Base-by-base conservation (phyloP, 2,329 filamentous ascomycete species). In the Alternaria arbusti region DNA sequence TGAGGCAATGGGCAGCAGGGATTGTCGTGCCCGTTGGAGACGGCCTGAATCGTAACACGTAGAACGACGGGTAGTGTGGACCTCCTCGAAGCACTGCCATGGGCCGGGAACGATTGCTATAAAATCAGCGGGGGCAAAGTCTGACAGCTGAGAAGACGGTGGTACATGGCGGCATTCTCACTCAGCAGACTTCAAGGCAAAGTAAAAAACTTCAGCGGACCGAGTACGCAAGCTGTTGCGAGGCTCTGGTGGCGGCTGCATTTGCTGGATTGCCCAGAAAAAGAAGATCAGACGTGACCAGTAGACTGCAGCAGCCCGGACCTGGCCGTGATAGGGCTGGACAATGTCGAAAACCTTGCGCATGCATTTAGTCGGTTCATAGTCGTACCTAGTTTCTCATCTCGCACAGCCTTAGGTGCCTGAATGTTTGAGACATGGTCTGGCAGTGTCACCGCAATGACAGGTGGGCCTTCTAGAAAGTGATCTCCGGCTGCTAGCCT, bases 321-420 rank as follows among this genome's bases (percentile, higher is more conserved):
- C 64, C 58, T 67, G 58, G 57, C 54, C 66, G 58, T 73, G 68
- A 74, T 70, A 71, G 69, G 72, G 64, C 62, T 65, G 62, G 62
- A 55, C 26, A 43, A 52, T 55, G 54, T 59, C 40, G 55, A 50
- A 56, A 64, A 58, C 62, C 54, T 50, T 65, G 66, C 60, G 57
- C 50, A 55, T 60, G 59, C 59, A 63, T 64, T 47, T 61, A 59
- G 46, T 63, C 57, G 57, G 46, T 40, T 61, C 30, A 47, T 57
- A 55, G 55, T 59, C 28, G 46, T 40, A 59, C 30, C 50, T 56
- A 55, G 55, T 61, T 49, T 47, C 50, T 54, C 40, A 23, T 59
- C 40, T 64, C 25, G 52, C 47, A 25, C 47, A 54, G 28, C 43
- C 50, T 52, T 40, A 43, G 50, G 28, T 59, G 57, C 50, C 40